Base-by-base conservation (phyloP, 163 green algal genomes). In the Dunaliella salina region DNA sequence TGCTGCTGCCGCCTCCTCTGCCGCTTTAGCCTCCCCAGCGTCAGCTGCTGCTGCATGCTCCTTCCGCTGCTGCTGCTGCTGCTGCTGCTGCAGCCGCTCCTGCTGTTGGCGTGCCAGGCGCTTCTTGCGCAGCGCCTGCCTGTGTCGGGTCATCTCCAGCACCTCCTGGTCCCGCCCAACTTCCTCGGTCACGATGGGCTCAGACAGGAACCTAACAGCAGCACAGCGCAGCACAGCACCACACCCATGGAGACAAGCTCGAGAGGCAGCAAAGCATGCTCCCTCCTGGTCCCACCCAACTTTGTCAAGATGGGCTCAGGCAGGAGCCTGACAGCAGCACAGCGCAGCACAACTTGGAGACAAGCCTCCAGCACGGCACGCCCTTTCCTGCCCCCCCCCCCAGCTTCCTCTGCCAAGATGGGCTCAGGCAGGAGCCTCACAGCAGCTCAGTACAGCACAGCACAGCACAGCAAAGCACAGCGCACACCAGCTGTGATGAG, bases 111-210 rank as follows among this genome's bases (percentile, higher is more conserved):
- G 78, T 4, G 32, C 32, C 32, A 82, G 5, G 11, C 79, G 79
- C 32, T 82, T 35, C 79, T 82, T 82, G 79, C 79, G 79, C 79
- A 59, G 79, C 11, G 34, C 32, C 32, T 82, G 79, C 79, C 79
- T 22, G n/a, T 11, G 34, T 11, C 79, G 13, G 33, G 63, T 24
- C 32, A 45, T 45, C 12, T 35, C 34, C 13, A 59, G 32, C 1
- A 82, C 32, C 79, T 82, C 79, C 5, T 35, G 32, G 32, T 82
- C 79, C 1, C 79, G 79, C 79, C 35, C 79, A 22, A n/a, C 79
- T 17, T 82, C 32, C 79, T 82, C 79, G 11, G 79, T n/a, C 20
- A 82, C 32, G 24, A 82, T 45, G 25, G 79, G 79, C 32, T 82
- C 79, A 24, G 34, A 45, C 79, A 82, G 34, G 79, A 50, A 82